Evolutionary conservation across 2,329 filamentous ascomycete species (phyloP), one percentile per base, ranked within the genome.

Genomic region (Colletotrichum siamense): DNA sequence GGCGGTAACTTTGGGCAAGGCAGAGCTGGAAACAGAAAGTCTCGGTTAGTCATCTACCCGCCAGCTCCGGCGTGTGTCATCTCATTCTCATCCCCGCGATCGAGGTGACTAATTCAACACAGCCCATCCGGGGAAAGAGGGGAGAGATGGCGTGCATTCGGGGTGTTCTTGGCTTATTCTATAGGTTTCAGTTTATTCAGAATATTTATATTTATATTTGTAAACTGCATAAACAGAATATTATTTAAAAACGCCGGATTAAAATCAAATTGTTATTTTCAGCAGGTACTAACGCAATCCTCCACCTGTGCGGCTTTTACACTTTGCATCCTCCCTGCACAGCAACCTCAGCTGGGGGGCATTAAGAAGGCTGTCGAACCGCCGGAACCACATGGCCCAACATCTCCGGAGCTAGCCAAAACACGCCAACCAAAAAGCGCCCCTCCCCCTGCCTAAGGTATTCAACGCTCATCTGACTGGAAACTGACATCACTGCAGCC

Each of bases 301-400:
- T 55, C 28, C 57, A 57, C 28, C 69, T 34, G 73, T 73, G 69
- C 73, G 69, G 62, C 59, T 34, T 39, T 44, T 30, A n/a, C 30
- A 26, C 57, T 39, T 64, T 32, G 44, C 26, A 75, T 73, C 55
- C 73, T 73, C 28, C 36, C 39, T 30, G 10, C 61, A 32, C 30
- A 26, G 22, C 57, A 10, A n/a, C 63, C 22, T 15, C 26, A 69
- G 66, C 34, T 39, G 39, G 26, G 26, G 6, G 26, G 12, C n/a
- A 22, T 6, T 22, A 52, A 22, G 44, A 22, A 49, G 44, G 44
- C 57, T 61, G 24, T 30, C 34, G 10, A 34, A 57, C 39, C 52
- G 44, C 73, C 63, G 64, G 73, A 76, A 69, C 70, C 73, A 69
- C 70, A 76, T 76, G 73, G 70, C 64, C 44, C 57, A 69, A 68